Percentiles rank a stretch among this genome's conserved stretches.
These are phyloP conservation scores for Globisporangium nunn DNA, from an alignment of 352 stramenopile species.

Conservation along the genomic window DNA sequence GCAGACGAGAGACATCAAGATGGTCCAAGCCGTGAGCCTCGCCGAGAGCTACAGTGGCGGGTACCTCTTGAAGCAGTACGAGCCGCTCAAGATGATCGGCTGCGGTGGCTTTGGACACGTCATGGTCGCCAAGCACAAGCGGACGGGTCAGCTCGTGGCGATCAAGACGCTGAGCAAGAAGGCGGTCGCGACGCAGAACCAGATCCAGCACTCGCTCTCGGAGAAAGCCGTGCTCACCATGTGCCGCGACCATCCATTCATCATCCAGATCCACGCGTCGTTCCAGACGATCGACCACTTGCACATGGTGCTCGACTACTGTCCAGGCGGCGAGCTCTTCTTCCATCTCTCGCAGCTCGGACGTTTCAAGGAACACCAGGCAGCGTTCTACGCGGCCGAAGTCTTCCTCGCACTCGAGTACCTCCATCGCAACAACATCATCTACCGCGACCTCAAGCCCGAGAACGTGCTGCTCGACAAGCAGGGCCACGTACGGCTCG, in stretches of 20 bases:
- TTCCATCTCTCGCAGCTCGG: constrained; percentile 77
- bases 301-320: constrained; percentile 71
- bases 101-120: constrained; percentile 85
- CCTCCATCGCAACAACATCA: constrained; percentile 63
- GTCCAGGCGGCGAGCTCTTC: constrained; percentile 73
- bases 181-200: constrained; percentile 64
- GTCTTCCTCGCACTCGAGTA: constrained; percentile 78
- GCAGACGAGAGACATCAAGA: constrained; percentile 32
- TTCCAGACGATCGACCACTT: constrained; percentile 85
- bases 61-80: constrained; percentile 70
- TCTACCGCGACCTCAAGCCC: constrained; percentile 89
- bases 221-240: constrained; percentile 87
- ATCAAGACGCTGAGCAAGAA: constrained; percentile 86
- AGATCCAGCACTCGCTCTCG: constrained; percentile 80
- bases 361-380: constrained; percentile 68
- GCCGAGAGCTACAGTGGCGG: constrained; percentile 78
- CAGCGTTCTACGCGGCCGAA: constrained; percentile 86
- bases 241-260: constrained; percentile 86
- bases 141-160: constrained; percentile 49
- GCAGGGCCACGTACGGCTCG: constrained; percentile 81
- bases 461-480: constrained; percentile 89
- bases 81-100: constrained; percentile 74
- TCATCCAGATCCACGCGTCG: constrained; percentile 83
- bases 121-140: constrained; percentile 61
- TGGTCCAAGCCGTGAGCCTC: constrained; percentile 68